Evolutionary conservation across 139 green algal species (phyloP).

Genomic region (Chlamydomonas incerta): DNA sequence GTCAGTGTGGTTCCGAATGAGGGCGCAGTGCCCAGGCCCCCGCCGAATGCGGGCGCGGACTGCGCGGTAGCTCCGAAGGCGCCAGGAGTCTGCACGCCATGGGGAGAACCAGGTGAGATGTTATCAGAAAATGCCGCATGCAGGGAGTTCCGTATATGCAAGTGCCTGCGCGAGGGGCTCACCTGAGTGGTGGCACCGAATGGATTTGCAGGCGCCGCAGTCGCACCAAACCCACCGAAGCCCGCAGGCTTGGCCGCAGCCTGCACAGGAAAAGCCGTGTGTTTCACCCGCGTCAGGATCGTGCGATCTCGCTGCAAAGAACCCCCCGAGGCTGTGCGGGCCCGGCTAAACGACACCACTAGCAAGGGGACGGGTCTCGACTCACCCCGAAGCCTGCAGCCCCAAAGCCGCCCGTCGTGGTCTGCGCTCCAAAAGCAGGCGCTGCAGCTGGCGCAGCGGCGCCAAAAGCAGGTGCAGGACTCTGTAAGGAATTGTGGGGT

Average conservation of each 20-base stretch:
- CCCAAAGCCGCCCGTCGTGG: conserved; percentile 8
- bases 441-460: conserved; percentile 10
- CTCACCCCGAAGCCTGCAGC: conserved; percentile 11
- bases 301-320: no score
- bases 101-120: no score
- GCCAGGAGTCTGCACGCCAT: background rate
- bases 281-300: no score
- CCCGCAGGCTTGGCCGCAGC: conserved; percentile 30
- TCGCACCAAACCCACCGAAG: conserved; percentile 37
- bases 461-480: conserved; percentile 25
- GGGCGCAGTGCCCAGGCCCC: conserved; percentile 7
- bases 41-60: conserved; percentile 53
- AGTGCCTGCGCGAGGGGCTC: background rate
- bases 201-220: conserved; percentile 12
- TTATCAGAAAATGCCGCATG: no score
- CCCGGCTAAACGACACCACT: conserved; percentile 2
- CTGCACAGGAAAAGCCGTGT: no score
- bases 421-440: conserved; percentile 5
- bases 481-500: background rate
- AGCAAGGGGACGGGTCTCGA: background rate
- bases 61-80: conserved; percentile 51
- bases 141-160: no score
- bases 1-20: conserved; percentile 52
- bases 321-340: no score
- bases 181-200: conserved; percentile 48